Conservation (phyloP, 306 rosid genomes). For the Prosopis cineraria region DNA sequence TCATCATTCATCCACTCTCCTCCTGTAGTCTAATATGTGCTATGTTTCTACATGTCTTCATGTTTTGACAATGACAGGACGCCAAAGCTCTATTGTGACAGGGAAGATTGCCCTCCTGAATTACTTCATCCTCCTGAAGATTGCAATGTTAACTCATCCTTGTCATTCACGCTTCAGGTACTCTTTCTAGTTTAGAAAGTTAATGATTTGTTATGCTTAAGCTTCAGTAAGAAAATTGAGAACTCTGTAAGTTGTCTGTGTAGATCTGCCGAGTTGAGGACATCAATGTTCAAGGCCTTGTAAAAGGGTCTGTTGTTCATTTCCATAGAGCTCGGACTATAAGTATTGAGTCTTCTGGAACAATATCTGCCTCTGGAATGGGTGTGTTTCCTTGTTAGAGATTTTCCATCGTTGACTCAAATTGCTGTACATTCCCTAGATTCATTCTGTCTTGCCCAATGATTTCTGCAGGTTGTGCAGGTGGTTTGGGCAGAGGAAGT, state of each 20-base stretch:
- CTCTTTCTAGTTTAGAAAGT: slow-evolving; percentile 24
- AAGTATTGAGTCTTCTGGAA: slow-evolving; percentile 72
- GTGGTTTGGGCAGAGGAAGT: slow-evolving; percentile 84
- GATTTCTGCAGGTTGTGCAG: slow-evolving; percentile 70
- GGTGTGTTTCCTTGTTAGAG: slow-evolving; percentile 51
- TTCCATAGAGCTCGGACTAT: slow-evolving; percentile 97
- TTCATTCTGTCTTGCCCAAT: slow-evolving; percentile 11
- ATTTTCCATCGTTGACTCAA: slow-evolving; percentile 25
- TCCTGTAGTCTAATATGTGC: slow-evolving; percentile 23
- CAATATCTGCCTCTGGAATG: slow-evolving; percentile 89
- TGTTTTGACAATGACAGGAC: slow-evolving; percentile 68
- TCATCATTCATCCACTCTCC: slow-evolving; percentile 28
- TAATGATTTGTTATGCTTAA: slow-evolving; percentile 28
- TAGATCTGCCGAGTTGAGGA: slow-evolving; percentile 98
- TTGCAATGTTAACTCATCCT: slow-evolving; percentile 94
- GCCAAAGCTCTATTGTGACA: slow-evolving; percentile 81
- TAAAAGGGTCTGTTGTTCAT: slow-evolving; percentile 95
- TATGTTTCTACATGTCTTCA: slow-evolving; percentile 23
- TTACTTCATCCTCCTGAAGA: slow-evolving; percentile 95
- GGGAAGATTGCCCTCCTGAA: slow-evolving; percentile 74
- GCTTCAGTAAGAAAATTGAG: slow-evolving; percentile 28
- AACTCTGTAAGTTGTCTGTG: slow-evolving; percentile 33
- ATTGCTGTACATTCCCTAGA: slow-evolving; percentile 10
- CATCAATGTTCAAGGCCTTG: slow-evolving; percentile 79
- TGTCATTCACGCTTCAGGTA: slow-evolving; percentile 97